Evolutionary conservation across 495 filamentous ascomycete genomes (phyloP).

Genomic region (Mytilinidion resinicola): DNA sequence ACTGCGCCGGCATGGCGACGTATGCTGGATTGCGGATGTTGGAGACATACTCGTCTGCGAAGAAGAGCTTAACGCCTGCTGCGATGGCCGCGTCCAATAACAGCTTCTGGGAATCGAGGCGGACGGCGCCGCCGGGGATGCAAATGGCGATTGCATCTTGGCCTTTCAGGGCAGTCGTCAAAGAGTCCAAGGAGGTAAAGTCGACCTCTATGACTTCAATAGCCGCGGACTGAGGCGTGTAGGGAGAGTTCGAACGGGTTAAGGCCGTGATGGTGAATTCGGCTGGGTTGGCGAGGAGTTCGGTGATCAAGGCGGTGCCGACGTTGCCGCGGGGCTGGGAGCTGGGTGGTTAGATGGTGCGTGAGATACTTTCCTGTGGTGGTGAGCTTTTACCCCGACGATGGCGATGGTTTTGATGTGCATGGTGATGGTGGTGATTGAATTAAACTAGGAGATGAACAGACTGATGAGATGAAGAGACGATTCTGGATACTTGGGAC

Average conservation of each 20-base stretch:
- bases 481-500: no score
- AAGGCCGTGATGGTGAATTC: conserved; percentile 20
- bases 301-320: conserved; percentile 13
- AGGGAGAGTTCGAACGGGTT: conserved; percentile 11
- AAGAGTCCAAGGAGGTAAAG: conserved; percentile 22
- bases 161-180: conserved; percentile 8
- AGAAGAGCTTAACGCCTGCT: conserved; percentile 27
- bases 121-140: conserved; percentile 14
- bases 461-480: no score
- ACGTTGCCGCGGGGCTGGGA: conserved; percentile 16
- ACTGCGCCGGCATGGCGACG: conserved; percentile 5
- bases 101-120: conserved; percentile 11
- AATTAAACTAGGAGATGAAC: neutral
- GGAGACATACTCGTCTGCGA: conserved; percentile 24
- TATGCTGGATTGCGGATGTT: no score
- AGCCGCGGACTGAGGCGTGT: conserved; percentile 5
- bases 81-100: conserved; percentile 24
- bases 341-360: neutral
- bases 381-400: conserved; percentile 7
- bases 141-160: conserved; percentile 20
- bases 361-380: neutral
- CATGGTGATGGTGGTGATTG: conserved; percentile 4
- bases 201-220: conserved; percentile 7
- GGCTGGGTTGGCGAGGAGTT: conserved; percentile 13
- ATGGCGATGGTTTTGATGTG: conserved; percentile 22